A percentile compares a stretch with the other conserved stretches of the same genome.
phyloP scores from a whole-genome alignment of 306 rosid species.

The Albizia julibrissin region DNA sequence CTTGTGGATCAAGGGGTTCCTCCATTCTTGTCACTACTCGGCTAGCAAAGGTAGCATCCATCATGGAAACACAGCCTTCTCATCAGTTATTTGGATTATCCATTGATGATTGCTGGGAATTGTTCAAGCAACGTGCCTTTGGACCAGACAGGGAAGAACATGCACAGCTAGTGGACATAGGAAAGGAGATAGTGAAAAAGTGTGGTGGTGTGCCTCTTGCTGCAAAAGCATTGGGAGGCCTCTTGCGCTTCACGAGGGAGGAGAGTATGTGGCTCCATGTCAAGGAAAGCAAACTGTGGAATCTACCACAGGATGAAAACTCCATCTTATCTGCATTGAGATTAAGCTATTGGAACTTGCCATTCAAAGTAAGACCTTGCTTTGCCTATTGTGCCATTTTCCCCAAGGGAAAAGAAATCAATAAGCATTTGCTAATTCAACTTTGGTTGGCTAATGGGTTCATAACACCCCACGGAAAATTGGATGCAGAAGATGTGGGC shows the following conservation, averaged over 20 bases:
- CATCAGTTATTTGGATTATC: slow-evolving; percentile 25
- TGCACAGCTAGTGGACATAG: neutral
- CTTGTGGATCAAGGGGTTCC: slow-evolving; percentile 32
- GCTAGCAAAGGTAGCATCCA: slow-evolving; percentile 28
- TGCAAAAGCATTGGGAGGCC: slow-evolving; percentile 23
- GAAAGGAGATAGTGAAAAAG: slow-evolving; percentile 7
- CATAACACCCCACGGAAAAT: neutral
- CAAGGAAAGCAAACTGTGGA: slow-evolving; percentile 17
- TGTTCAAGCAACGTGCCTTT: slow-evolving; percentile 40
- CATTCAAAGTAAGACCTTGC: slow-evolving; percentile 18
- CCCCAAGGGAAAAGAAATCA: neutral
- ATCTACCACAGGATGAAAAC: slow-evolving; percentile 18
- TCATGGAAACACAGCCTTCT: slow-evolving; percentile 22
- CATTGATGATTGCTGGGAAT: slow-evolving; percentile 33
- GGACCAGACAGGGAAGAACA: neutral
- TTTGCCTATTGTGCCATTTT: slow-evolving; percentile 32
- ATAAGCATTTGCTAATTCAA: neutral
- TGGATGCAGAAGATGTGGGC: slow-evolving; percentile 10
- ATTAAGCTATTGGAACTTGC: slow-evolving; percentile 24
- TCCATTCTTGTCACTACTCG: slow-evolving; percentile 39
- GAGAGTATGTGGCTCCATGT: slow-evolving; percentile 18
- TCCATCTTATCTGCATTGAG: slow-evolving; percentile 26
- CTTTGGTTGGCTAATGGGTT: slow-evolving; percentile 37
- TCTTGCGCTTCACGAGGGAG: neutral
- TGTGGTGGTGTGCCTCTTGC: slow-evolving; percentile 30